phyloP scores from a whole-genome alignment of 306 rosid species.

The Cicer arietinum region DNA sequence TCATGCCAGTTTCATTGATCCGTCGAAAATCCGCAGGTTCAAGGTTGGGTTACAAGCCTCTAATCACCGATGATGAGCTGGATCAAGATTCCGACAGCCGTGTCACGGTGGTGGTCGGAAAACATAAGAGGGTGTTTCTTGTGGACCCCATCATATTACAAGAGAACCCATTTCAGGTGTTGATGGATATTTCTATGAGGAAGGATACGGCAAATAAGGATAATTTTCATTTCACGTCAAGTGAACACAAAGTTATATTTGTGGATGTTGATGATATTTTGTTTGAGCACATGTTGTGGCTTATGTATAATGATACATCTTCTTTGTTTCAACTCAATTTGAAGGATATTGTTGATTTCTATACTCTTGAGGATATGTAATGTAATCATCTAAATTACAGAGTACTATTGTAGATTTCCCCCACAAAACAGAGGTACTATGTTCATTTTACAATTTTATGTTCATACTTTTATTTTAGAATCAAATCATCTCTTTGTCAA shows the following conservation, averaged over 20 bases:
- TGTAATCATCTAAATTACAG: neutral
- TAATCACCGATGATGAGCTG: conserved; percentile 40
- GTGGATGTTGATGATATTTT: conserved; percentile 86
- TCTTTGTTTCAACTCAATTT: conserved; percentile 77
- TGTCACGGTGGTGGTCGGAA: conserved; percentile 85
- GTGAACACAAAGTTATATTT: conserved; percentile 51
- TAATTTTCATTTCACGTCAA: neutral
- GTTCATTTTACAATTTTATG: conserved; percentile 34
- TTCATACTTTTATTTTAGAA: conserved; percentile 2
- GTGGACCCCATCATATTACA: conserved; percentile 83
- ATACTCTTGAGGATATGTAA: conserved; percentile 62
- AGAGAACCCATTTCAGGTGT: conserved; percentile 69
- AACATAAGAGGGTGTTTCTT: conserved; percentile 75
- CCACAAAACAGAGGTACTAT: conserved; percentile 35
- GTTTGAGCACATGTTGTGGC: conserved; percentile 96
- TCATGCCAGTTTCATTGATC: conserved; percentile 64
- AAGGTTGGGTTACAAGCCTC: conserved; percentile 54
- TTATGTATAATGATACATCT: conserved; percentile 77
- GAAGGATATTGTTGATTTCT: conserved; percentile 83
- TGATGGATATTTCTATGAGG: conserved; percentile 65
- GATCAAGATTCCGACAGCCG: conserved; percentile 47
- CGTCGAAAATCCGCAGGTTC: conserved; percentile 60
- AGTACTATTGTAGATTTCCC: neutral
- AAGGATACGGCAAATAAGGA: conserved; percentile 29
- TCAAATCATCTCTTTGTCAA: neutral